phyloP scores from a whole-genome alignment of 768 basidiomycete genomes.

The Suillus sp. region DNA sequence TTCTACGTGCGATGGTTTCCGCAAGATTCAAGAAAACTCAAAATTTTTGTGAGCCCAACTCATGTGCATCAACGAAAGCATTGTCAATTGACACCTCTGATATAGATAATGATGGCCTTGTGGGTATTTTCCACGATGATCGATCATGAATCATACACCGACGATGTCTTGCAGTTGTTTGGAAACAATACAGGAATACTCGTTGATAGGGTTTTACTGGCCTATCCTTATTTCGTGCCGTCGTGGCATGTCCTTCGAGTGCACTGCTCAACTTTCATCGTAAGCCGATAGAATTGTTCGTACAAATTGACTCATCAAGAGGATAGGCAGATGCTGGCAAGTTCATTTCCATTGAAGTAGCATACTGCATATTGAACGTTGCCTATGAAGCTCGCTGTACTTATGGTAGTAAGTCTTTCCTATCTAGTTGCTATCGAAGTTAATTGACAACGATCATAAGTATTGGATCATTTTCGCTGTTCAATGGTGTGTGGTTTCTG shows the following conservation, averaged over 20 bases:
- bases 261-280: not conserved
- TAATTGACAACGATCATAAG: slow-evolving; percentile 10
- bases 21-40: slow-evolving; percentile 16
- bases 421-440: not conserved
- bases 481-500: slow-evolving; percentile 18
- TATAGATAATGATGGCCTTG: not conserved
- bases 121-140: not conserved
- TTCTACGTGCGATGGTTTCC: slow-evolving; percentile 25
- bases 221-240: slow-evolving; percentile 1
- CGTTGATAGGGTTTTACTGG: not conserved
- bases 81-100: not conserved
- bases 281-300: not conserved
- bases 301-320: not conserved
- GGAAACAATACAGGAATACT: not conserved
- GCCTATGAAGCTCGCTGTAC: not conserved
- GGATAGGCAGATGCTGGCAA: not conserved
- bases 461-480: slow-evolving; percentile 23
- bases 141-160: not conserved
- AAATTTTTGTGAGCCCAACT: slow-evolving; percentile 16
- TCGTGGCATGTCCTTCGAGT: not conserved
- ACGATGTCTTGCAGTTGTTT: not conserved
- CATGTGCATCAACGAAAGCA: not conserved
- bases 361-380: not conserved
- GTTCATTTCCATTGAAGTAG: not conserved
- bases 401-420: not conserved